Evolutionary conservation across 345 rosid species (phyloP).

Genomic region (Brassica cretica): DNA sequence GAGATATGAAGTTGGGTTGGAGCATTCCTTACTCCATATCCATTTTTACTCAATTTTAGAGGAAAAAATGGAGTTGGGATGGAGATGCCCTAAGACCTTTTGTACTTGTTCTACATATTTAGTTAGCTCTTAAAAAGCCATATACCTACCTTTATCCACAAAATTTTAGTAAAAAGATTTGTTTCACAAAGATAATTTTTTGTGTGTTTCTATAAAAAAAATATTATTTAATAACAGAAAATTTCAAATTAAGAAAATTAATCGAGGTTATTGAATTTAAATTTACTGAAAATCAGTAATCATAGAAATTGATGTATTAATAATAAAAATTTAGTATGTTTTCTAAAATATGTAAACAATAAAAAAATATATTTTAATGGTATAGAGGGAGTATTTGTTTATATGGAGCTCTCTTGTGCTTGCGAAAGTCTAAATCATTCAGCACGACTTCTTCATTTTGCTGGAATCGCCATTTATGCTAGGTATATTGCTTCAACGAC

Average conservation of each 20-base stretch:
- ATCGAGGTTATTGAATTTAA: not conserved
- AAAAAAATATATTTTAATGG: not conserved
- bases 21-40: too few relatives aligned
- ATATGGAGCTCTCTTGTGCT: not conserved
- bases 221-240: too few relatives aligned
- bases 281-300: not conserved
- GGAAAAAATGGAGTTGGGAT: too few relatives aligned
- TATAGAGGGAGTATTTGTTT: not conserved
- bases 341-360: not conserved
- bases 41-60: too few relatives aligned
- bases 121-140: not conserved
- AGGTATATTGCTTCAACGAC: not conserved
- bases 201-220: not conserved
- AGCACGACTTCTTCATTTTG: not conserved
- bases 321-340: too few relatives aligned
- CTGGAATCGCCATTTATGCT: not conserved
- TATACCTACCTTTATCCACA: too few relatives aligned
- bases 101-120: not conserved
- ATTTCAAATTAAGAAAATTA: too few relatives aligned
- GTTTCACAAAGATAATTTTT: not conserved
- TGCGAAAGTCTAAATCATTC: not conserved
- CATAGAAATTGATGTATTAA: not conserved
- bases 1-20: too few relatives aligned
- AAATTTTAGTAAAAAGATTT: not conserved
- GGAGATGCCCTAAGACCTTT: not conserved